A percentile compares a stretch with the other conserved stretches of the same genome.
These are phyloP conservation scores for Globisporangium paroecandrum DNA, from an alignment of 352 stramenopile genomes.

Conservation along the genomic window DNA sequence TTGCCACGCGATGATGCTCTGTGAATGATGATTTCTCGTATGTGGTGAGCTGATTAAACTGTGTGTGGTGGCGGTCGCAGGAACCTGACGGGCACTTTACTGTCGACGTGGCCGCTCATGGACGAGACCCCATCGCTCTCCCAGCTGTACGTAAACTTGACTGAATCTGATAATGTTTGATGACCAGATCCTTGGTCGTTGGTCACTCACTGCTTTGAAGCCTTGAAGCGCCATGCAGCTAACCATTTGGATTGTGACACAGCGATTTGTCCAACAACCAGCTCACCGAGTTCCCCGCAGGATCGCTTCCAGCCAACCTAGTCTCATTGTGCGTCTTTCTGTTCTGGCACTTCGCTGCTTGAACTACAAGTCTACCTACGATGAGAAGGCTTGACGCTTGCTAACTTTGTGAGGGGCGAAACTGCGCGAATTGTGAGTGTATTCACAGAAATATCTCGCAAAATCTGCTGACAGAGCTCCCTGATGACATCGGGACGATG, in stretches of 20 bases:
- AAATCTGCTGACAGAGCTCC: constrained; percentile 14
- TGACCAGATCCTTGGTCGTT: not conserved
- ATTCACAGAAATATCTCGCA: constrained; percentile 12
- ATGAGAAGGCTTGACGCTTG: not conserved
- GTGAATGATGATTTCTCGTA: not conserved
- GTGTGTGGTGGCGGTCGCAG: not conserved
- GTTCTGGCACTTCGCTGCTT: not conserved
- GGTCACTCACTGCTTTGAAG: not conserved
- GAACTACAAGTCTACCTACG: too few species aligned
- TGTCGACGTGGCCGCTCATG: constrained; percentile 15
- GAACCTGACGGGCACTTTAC: constrained; percentile 12
- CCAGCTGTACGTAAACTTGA: constrained; percentile 9
- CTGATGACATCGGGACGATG: constrained; percentile 15
- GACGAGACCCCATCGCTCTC: constrained; percentile 11
- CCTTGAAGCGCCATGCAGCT: not conserved
- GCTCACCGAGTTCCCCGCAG: constrained; percentile 1
- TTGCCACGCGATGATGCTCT: not conserved
- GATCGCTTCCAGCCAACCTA: constrained; percentile 13
- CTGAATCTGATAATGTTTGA: not conserved
- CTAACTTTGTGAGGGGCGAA: not conserved
- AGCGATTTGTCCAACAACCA: constrained; percentile 16
- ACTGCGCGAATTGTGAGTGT: not conserved
- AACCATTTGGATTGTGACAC: not conserved
- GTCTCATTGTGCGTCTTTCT: constrained; percentile 6
- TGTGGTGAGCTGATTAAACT: not conserved